Conservation (phyloP, 768 basidiomycete genomes). For the Lyophyllum decastes region DNA sequence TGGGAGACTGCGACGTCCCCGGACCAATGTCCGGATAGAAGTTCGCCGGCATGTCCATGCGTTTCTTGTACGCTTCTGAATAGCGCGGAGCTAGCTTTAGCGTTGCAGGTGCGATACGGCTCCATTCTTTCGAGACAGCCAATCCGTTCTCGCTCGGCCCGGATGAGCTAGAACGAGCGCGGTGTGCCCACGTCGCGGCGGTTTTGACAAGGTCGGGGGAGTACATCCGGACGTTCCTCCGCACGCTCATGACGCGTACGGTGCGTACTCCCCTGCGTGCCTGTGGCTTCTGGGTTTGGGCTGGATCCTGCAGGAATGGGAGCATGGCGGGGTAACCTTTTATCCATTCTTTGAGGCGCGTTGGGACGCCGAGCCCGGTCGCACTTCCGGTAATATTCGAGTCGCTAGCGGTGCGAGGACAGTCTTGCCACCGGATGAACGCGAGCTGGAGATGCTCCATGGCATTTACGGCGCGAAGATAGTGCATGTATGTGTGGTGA, state of each 20-base stretch:
- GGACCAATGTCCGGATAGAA: constrained; percentile 56
- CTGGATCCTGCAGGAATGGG: constrained; percentile 49
- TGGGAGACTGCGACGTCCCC: constrained; percentile 20
- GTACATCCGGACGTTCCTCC: constrained; percentile 86
- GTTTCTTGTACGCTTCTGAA: constrained; percentile 73
- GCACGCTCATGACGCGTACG: constrained; percentile 74
- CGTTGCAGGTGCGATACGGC: constrained; percentile 63
- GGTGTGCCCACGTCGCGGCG: constrained; percentile 48
- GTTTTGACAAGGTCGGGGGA: constrained; percentile 80
- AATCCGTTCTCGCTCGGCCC: constrained; percentile 44
- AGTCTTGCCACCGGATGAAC: constrained; percentile 83
- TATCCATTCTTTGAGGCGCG: constrained; percentile 90
- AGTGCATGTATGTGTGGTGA: constrained; percentile 56
- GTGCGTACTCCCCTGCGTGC: constrained; percentile 77
- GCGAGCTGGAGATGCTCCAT: constrained; percentile 93
- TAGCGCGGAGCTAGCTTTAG: constrained; percentile 67
- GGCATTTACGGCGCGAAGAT: constrained; percentile 81
- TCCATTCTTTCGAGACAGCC: constrained; percentile 73
- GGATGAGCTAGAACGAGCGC: constrained; percentile 22
- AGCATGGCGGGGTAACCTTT: constrained; percentile 86
- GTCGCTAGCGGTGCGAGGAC: constrained; percentile 36
- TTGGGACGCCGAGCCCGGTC: constrained; percentile 70
- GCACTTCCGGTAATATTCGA: constrained; percentile 47
- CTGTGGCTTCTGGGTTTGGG: constrained; percentile 46
- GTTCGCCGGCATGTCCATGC: constrained; percentile 65